These are phyloP conservation scores for Crithidia bombi DNA, from an alignment of 208 protist genomes.

Conservation along the genomic window DNA sequence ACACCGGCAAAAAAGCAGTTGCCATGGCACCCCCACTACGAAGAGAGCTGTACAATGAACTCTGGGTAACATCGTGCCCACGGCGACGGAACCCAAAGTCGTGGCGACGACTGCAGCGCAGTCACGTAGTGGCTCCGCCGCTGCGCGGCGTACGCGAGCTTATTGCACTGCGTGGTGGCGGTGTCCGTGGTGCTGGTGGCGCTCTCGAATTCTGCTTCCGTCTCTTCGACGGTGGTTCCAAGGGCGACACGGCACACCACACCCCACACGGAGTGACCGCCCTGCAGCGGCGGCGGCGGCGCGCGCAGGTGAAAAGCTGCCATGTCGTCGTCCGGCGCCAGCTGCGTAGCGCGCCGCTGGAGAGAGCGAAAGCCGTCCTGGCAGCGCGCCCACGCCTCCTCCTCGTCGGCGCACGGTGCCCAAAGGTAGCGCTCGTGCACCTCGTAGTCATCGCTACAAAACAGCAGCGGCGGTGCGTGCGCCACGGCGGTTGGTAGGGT, in stretches of 20 bases:
- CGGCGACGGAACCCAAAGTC: constrained; percentile 33
- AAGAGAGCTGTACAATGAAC: constrained; percentile 42
- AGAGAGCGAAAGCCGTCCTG: constrained; percentile 48
- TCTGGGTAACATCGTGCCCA: constrained; percentile 61
- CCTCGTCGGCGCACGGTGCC: constrained; percentile 52
- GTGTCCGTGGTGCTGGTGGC: constrained; percentile 15
- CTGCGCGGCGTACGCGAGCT: constrained; percentile 26
- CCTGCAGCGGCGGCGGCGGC: background rate
- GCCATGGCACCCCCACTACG: background rate
- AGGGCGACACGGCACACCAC: constrained; percentile 61
- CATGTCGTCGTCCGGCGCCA: constrained; percentile 12
- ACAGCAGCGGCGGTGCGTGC: constrained; percentile 29
- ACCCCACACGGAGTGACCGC: constrained; percentile 35
- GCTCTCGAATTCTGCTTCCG: constrained; percentile 18
- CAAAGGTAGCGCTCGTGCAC: constrained; percentile 70
- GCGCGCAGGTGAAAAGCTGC: constrained; percentile 1
- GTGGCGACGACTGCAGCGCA: background rate
- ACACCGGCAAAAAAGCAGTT: background rate
- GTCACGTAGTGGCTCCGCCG: constrained; percentile 30
- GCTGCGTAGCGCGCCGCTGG: constrained; percentile 4
- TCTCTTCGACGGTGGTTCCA: constrained; percentile 56
- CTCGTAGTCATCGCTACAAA: constrained; percentile 72
- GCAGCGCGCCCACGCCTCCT: constrained; percentile 59
- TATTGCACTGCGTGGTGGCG: constrained; percentile 19
- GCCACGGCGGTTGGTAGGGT: constrained; percentile 37